Evolutionary conservation across 2,329 filamentous ascomycete genomes (phyloP).

Genomic region (Xylariomycetidae sp.): DNA sequence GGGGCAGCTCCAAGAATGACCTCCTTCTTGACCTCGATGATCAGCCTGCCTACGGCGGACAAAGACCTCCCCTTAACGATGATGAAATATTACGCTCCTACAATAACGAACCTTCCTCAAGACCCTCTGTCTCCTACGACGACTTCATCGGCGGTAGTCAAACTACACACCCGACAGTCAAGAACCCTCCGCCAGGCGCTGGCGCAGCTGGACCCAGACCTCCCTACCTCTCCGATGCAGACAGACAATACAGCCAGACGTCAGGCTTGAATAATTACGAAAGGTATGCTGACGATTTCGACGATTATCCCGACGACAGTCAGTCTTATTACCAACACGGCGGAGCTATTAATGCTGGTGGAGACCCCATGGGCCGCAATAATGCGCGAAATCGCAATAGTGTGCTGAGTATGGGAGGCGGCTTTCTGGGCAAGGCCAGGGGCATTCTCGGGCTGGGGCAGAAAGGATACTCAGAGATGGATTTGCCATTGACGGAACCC

Average conservation of each 20-base stretch:
- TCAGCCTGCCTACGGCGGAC: conserved; percentile 68
- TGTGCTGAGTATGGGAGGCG: conserved; percentile 80
- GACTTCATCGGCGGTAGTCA: conserved; percentile 76
- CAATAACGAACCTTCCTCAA: conserved; percentile 58
- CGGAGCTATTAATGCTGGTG: conserved; percentile 39
- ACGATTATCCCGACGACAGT: conserved; percentile 75
- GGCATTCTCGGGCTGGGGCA: conserved; percentile 84
- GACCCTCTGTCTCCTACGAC: conserved; percentile 90
- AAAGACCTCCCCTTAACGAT: conserved; percentile 74
- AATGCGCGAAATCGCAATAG: conserved; percentile 79
- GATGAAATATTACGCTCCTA: conserved; percentile 74
- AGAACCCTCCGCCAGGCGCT: conserved; percentile 30
- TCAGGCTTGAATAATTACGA: conserved; percentile 85
- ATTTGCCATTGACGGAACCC: conserved; percentile 84
- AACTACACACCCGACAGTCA: conserved; percentile 42
- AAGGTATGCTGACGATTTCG: conserved; percentile 81
- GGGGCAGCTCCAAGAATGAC: conserved; percentile 45
- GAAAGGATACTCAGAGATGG: conserved; percentile 89
- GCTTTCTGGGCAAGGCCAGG: conserved; percentile 81
- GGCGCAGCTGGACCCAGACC: conserved; percentile 23
- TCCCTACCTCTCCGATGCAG: conserved; percentile 38
- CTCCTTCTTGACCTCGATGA: conserved; percentile 72
- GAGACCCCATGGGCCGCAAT: conserved; percentile 39
- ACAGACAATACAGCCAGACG: conserved; percentile 63
- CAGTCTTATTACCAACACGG: conserved; percentile 80